Evolutionary conservation across 106 monocot genomes (phyloP).

Genomic region (Cymbidium sinense): DNA sequence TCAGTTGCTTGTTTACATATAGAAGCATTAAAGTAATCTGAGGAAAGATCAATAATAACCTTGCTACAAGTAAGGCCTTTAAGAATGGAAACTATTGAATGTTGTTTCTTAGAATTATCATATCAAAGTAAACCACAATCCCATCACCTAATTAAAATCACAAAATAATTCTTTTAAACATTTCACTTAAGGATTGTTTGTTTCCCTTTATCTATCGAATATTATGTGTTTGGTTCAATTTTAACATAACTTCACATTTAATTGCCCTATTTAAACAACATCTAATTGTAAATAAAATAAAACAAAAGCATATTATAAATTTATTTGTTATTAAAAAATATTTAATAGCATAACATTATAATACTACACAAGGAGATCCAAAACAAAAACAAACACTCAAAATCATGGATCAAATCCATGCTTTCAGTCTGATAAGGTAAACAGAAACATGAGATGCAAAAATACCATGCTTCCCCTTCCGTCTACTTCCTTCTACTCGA

Average conservation of each 20-base stretch:
- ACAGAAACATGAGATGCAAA: not conserved
- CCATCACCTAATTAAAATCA: too few relatives aligned
- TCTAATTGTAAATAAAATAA: not conserved
- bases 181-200: too few relatives aligned
- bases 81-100: too few relatives aligned
- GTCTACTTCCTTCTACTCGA: conserved; percentile 47
- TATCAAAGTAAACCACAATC: too few relatives aligned
- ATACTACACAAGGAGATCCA: not conserved
- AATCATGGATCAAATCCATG: not conserved
- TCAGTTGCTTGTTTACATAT: too few relatives aligned
- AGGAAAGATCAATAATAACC: too few relatives aligned
- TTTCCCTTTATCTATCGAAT: not conserved
- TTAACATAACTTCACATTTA: not conserved
- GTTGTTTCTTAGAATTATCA: too few relatives aligned
- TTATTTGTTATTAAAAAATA: not conserved
- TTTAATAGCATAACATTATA: not conserved
- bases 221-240: not conserved
- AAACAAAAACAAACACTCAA: not conserved
- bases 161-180: too few relatives aligned
- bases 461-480: conserved; percentile 66
- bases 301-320: not conserved
- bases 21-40: too few relatives aligned
- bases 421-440: not conserved
- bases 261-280: not conserved
- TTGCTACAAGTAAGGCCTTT: too few relatives aligned